phyloP scores from a whole-genome alignment of 1,284 basidiomycete genomes.

The Microbotryum lychnidis-dioicae region DNA sequence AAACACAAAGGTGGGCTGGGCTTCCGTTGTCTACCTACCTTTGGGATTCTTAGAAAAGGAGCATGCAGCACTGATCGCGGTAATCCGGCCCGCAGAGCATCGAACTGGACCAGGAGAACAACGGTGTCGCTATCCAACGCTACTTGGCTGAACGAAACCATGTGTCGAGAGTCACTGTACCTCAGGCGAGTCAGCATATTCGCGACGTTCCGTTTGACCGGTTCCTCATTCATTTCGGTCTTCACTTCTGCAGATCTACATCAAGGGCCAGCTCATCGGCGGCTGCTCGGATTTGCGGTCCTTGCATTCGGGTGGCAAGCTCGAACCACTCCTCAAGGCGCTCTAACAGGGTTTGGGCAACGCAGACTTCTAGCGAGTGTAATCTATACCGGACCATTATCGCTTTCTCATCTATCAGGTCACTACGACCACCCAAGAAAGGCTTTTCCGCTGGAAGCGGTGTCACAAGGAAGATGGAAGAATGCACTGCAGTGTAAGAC shows the following conservation, averaged over 20 bases:
- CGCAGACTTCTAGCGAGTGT: too few species aligned
- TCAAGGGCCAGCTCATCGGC: conserved; percentile 22
- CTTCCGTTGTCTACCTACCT: background rate
- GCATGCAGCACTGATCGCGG: too few species aligned
- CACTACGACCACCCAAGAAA: too few species aligned
- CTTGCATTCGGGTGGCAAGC: conserved; percentile 17
- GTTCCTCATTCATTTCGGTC: background rate
- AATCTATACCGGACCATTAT: too few species aligned
- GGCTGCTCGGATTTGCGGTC: conserved; percentile 25
- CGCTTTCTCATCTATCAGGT: too few species aligned
- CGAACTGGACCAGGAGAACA: conserved; percentile 19
- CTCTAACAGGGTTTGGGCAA: too few species aligned
- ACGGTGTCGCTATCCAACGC: conserved; percentile 21
- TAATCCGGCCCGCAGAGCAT: background rate
- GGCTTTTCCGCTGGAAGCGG: too few species aligned
- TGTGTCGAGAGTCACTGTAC: conserved; percentile 20
- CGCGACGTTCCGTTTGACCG: too few species aligned
- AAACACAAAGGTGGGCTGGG: conserved; percentile 12
- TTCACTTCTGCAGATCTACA: conserved; percentile 20
- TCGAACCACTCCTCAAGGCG: conserved; percentile 11
- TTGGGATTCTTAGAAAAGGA: too few species aligned
- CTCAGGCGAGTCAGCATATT: conserved; percentile 15
- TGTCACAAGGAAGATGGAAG: too few species aligned
- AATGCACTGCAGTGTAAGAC: too few species aligned
- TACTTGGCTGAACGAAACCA: conserved; percentile 19